A percentile compares a stretch with the other conserved stretches of the same genome.
These are phyloP conservation scores for Triangularia setosa DNA, from an alignment of 2,329 filamentous ascomycete genomes.

Conservation along the genomic window DNA sequence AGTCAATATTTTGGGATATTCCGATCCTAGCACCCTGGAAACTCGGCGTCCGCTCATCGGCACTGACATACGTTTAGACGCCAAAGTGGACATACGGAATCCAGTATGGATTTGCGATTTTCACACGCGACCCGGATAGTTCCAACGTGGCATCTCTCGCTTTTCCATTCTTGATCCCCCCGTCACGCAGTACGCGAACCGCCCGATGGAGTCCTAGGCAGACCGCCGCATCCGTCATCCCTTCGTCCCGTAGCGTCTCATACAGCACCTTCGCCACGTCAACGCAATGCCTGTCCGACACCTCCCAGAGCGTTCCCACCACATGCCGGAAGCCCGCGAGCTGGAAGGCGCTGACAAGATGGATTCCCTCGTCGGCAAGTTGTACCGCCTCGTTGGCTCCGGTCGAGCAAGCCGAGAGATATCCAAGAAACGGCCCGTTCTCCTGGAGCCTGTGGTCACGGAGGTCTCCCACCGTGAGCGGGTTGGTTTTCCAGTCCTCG, in stretches of 20 bases:
- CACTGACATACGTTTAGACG: no score
- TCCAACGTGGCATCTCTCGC: not conserved
- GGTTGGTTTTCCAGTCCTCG: constrained; percentile 24
- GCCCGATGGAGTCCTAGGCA: not conserved
- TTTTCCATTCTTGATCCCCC: not conserved
- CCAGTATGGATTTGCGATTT: no score
- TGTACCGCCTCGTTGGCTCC: constrained; percentile 23
- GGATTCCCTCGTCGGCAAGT: constrained; percentile 36
- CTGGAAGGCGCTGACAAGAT: constrained; percentile 36
- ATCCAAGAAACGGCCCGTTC: constrained; percentile 33
- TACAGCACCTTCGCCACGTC: not conserved
- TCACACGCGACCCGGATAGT: no score
- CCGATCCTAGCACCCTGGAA: no score
- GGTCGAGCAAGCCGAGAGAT: constrained; percentile 38
- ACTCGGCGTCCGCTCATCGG: no score
- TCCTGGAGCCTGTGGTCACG: not conserved
- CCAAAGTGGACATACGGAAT: no score
- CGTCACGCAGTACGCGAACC: not conserved
- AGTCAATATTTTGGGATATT: no score
- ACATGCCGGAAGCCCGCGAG: constrained; percentile 39
- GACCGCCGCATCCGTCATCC: not conserved
- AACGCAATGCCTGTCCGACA: constrained; percentile 17
- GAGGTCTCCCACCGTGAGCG: constrained; percentile 23
- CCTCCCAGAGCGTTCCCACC: constrained; percentile 39
- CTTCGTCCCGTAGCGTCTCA: not conserved